These are phyloP conservation scores for Cornus florida DNA, from an alignment of 148 eudicot species.

Conservation along the genomic window DNA sequence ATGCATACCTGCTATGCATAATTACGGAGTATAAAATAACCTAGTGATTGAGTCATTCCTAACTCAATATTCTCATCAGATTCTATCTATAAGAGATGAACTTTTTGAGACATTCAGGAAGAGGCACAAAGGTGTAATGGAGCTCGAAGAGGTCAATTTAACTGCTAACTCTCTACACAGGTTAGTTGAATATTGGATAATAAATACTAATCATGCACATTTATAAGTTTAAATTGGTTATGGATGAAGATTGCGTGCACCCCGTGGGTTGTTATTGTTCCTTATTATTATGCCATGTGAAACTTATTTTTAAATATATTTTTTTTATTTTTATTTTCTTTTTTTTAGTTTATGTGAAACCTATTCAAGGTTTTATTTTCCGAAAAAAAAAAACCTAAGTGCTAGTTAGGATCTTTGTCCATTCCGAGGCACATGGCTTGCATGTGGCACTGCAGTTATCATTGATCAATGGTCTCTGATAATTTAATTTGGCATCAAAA, in stretches of 20 bases:
- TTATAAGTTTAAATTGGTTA: not conserved
- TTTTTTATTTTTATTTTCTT: no score
- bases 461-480: not conserved
- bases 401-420: not conserved
- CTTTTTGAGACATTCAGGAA: constrained; percentile 95
- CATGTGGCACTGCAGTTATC: not conserved
- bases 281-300: no score
- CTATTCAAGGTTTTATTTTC: not conserved
- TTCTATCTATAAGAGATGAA: constrained; percentile 84
- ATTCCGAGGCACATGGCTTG: not conserved
- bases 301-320: not conserved
- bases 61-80: constrained; percentile 37
- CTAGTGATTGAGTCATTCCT: constrained; percentile 15
- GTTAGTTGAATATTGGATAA: constrained; percentile 28
- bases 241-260: not conserved
- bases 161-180: constrained; percentile 89
- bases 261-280: not conserved
- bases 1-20: no score
- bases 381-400: not conserved
- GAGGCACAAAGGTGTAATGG: constrained; percentile 97
- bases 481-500: not conserved
- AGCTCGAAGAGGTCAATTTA: constrained; percentile 90
- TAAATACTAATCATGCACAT: not conserved
- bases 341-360: not conserved
- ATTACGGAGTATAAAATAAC: not conserved